Percentiles rank a stretch among this genome's conserved stretches.
Conservation (phyloP, 2,329 filamentous ascomycete species). For the Herpotrichia juniperi region DNA sequence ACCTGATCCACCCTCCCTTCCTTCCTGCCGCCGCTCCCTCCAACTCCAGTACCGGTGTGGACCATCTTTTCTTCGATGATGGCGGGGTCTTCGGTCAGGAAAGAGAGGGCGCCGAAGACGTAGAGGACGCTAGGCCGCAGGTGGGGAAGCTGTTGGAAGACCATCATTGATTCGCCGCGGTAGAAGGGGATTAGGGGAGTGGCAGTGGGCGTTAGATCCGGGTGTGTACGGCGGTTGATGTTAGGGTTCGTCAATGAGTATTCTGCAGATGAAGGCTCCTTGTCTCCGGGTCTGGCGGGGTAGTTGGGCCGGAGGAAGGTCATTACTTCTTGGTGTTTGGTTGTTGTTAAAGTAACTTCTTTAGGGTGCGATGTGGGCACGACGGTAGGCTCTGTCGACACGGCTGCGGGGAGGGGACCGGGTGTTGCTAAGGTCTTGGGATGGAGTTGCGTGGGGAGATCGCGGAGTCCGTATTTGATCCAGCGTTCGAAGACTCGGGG, state of each 20-base stretch:
- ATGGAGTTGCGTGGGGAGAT: slow-evolving; percentile 68
- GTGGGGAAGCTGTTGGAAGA: slow-evolving; percentile 63
- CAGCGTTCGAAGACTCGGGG: slow-evolving; percentile 76
- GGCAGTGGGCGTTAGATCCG: slow-evolving; percentile 46
- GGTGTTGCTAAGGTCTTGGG: slow-evolving; percentile 43
- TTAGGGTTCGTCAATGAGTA: slow-evolving; percentile 32
- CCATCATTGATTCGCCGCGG: slow-evolving; percentile 65
- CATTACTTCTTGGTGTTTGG: slow-evolving; percentile 87
- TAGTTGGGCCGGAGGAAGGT: slow-evolving; percentile 72
- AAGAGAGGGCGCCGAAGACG: slow-evolving; percentile 68
- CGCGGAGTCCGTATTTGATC: slow-evolving; percentile 76
- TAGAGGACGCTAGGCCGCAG: slow-evolving; percentile 72
- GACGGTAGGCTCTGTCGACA: slow-evolving; percentile 27
- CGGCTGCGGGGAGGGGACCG: slow-evolving; percentile 17
- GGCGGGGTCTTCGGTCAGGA: slow-evolving; percentile 58
- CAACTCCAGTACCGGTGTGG: slow-evolving; percentile 67
- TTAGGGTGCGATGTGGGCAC: slow-evolving; percentile 35
- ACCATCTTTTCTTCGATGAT: slow-evolving; percentile 65
- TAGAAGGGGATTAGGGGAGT: slow-evolving; percentile 64
- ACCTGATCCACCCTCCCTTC: slow-evolving; percentile 72
- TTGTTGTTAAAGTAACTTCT: slow-evolving; percentile 75
- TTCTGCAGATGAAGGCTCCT: slow-evolving; percentile 49
- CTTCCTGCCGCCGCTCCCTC: slow-evolving; percentile 70
- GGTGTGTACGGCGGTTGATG: slow-evolving; percentile 49
- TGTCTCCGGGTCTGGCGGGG: slow-evolving; percentile 49